Evolutionary conservation across 352 stramenopile species (phyloP), one percentile per base, ranked within the genome.

Genomic region (Phytopythium ostracodes): DNA sequence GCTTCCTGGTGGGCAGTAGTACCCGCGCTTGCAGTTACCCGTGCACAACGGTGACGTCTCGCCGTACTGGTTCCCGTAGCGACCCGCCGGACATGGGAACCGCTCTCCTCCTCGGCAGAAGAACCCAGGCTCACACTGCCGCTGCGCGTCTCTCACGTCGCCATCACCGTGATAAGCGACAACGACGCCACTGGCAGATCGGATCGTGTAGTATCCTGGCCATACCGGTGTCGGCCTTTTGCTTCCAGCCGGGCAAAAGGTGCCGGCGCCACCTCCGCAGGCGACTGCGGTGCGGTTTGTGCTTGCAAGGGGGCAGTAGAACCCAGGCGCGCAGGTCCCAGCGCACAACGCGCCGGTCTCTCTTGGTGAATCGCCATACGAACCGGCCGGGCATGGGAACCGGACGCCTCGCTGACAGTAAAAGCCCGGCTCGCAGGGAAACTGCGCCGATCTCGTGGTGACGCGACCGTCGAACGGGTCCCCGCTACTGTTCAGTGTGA

Each of bases 181-280:
- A 12, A 65, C 56, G 17, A 57, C 63, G 17, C 33, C 52, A 33
- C 40, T 59, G 25, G 8, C 38, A 9, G 63, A 52, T 0, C 68
- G 72, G 18, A 87, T 68, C 2, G 81, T 83, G 61, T 87, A 96
- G 71, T 86, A 92, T 4, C 86, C 86, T 20, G 68, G 27, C 54
- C 67, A 64, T 3, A 94, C 85, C 0, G 77, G 64, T 0, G 59
- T 81, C 0, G 89, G 88, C 15, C 77, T 62, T 1, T 59, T 56
- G 25, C 87, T 96, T 1, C 76, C 84, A 10, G 49, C 62, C 15
- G 89, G 86, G 60, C 89, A 97, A 38, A 77, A 87, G 9, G 88
- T 69, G 31, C 59, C 75, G 14, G 60, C 57, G 17, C 68, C 59
- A 18, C 65, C 60, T 5, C 75, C 78, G 55, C 77, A 90, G 10